phyloP scores from a whole-genome alignment of 1,284 basidiomycete species.

The Ustanciosporium gigantosporum region DNA sequence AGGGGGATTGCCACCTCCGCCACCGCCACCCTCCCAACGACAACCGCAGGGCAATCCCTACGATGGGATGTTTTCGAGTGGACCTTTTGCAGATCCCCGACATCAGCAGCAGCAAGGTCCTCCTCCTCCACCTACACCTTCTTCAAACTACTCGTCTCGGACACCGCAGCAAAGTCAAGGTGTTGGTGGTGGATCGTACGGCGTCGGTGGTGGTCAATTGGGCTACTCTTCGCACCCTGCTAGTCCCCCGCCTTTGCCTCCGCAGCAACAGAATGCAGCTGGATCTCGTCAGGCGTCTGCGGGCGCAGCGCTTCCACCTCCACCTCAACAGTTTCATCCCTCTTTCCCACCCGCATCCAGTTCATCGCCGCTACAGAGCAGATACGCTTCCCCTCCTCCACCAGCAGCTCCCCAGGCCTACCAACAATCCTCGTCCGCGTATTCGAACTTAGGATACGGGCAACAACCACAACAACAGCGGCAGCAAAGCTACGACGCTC shows the following conservation, averaged over 20 bases:
- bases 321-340: slow-evolving; percentile 1
- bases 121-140: neutral
- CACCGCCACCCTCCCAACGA: slow-evolving; percentile 1
- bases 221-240: neutral
- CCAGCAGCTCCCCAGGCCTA: neutral
- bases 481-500: neutral
- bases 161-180: too few relatives aligned
- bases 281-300: too few relatives aligned
- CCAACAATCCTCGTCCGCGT: neutral
- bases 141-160: too few relatives aligned
- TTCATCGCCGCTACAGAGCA: neutral
- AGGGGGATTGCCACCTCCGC: slow-evolving; percentile 3
- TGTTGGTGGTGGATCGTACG: too few relatives aligned
- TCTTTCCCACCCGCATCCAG: neutral
- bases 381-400: neutral
- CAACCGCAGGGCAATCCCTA: slow-evolving; percentile 13
- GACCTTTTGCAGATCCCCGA: slow-evolving; percentile 22
- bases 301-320: neutral
- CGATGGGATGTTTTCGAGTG: slow-evolving; percentile 25
- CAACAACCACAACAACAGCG: slow-evolving; percentile 1
- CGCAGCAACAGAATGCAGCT: slow-evolving; percentile 12
- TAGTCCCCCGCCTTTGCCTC: slow-evolving; percentile 3
- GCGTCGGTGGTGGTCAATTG: neutral
- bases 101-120: neutral
- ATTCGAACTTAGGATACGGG: neutral